Evolutionary conservation across 164 flowering plant genomes (phyloP).

Genomic region (Sextonia rubra): DNA sequence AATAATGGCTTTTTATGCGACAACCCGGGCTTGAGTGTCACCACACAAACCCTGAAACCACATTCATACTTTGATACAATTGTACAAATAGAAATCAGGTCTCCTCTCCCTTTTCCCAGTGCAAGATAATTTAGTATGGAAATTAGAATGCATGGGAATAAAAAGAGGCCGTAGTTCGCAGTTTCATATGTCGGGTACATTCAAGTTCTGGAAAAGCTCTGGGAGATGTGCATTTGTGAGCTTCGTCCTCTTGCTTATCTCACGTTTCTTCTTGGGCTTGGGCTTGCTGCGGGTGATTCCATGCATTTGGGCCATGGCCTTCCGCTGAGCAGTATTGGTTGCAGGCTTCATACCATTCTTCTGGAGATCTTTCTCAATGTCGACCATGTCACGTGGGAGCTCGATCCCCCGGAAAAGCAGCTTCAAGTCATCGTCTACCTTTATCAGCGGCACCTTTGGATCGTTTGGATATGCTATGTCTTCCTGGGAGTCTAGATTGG

Average conservation of each 20-base stretch:
- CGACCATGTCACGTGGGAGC: slow-evolving; percentile 51
- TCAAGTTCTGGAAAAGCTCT: slow-evolving; percentile 31
- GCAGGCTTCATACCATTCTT: slow-evolving; percentile 59
- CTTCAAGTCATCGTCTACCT: slow-evolving; percentile 49
- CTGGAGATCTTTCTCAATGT: slow-evolving; percentile 53
- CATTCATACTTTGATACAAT: too few relatives aligned
- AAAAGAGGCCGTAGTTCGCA: too few relatives aligned
- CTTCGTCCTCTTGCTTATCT: slow-evolving; percentile 44
- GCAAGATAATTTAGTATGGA: too few relatives aligned
- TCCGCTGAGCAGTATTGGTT: slow-evolving; percentile 49
- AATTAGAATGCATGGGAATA: too few relatives aligned
- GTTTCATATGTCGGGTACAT: slow-evolving; percentile 13
- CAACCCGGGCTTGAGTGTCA: too few relatives aligned
- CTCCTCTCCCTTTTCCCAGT: too few relatives aligned
- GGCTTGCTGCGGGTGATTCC: slow-evolving; percentile 28
- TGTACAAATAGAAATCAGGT: too few relatives aligned
- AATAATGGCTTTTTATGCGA: too few relatives aligned
- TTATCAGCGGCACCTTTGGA: slow-evolving; percentile 30
- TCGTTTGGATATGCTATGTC: slow-evolving; percentile 55
- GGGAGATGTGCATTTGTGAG: slow-evolving; percentile 49
- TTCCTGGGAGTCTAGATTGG: slow-evolving; percentile 51
- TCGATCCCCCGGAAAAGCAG: slow-evolving; percentile 38
- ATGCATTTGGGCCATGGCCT: slow-evolving; percentile 44
- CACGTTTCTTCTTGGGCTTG: slow-evolving; percentile 42
- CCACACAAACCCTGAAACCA: too few relatives aligned